Conservation (phyloP, 1,284 basidiomycete genomes). For the Schizophyllum amplum region DNA sequence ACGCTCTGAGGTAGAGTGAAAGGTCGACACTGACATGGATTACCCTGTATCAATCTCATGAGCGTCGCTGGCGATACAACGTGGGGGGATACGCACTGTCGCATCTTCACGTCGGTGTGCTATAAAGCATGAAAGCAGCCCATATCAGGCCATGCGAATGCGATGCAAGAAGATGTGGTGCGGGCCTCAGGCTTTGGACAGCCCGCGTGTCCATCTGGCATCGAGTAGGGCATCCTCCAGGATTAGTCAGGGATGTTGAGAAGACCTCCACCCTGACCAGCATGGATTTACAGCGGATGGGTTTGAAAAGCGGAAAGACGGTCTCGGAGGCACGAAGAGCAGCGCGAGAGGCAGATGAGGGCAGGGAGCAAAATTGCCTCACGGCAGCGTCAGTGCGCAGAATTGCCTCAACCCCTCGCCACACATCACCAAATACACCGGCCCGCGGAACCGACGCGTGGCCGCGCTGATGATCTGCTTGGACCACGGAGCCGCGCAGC, state of each 20-base stretch:
- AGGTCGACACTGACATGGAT: too few relatives aligned
- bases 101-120: too few relatives aligned
- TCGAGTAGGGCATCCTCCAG: background rate
- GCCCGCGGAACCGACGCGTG: background rate
- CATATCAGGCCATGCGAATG: too few relatives aligned
- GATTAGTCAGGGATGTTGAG: background rate
- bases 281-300: background rate
- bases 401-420: background rate
- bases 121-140: too few relatives aligned
- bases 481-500: background rate
- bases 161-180: too few relatives aligned
- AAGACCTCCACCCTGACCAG: background rate
- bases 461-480: background rate
- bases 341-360: background rate
- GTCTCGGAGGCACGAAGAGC: background rate
- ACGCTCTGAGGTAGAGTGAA: too few relatives aligned
- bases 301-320: background rate
- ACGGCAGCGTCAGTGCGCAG: background rate
- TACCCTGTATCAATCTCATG: too few relatives aligned
- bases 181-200: too few relatives aligned
- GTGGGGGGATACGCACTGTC: too few relatives aligned
- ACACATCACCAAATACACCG: background rate
- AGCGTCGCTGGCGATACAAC: too few relatives aligned
- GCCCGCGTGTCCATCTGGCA: background rate
- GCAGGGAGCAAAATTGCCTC: background rate